Base-by-base conservation (phyloP, 495 filamentous ascomycete genomes). In the Staphylotrichum tortipilum region DNA sequence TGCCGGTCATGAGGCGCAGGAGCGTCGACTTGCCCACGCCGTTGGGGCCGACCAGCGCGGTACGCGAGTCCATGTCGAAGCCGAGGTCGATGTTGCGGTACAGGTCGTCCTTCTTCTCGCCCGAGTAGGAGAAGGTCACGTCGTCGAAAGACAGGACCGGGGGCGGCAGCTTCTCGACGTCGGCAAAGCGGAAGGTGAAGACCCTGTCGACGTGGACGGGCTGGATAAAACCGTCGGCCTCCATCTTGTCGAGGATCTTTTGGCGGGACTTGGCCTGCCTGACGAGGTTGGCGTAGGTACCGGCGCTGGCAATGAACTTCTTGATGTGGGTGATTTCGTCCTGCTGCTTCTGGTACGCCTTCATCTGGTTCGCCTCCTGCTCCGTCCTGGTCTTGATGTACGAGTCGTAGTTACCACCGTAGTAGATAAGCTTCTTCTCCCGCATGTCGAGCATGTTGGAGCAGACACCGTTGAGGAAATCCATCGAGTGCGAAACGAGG, bases 171-270 rank as follows among this genome's bases (percentile, higher is more conserved):
- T 97, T 97, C 65, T 98, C 92, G 41, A 97, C 92, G 60, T 96
- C 88, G 49, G 92, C 94, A 70, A 98, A 98, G 65, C 92, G 84
- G 83, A 98, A 98, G 44, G 87, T 89, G 77, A 98, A 98, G 61
- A 96, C 87, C 38, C 84, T 79, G 70, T 98, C 92, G 51, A 78
- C 67, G 53, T 78, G 68, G 49, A 98, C 88, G 24, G 86, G 84
- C 74, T 98, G 85, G 61, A 98, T 96, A 68, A 97, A 89, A 55
- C 92, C 92, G 59, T 98, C 92, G 48, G 92, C 94, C 76, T 97
- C 92, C 92, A 98, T 98, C 79, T 98, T 98, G 79, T 98, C 92
- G 50, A 98, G 80, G 68, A 98, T 97, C 87, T 98, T 98, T 71
- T 98, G 92, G 41, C 92, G 83, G 26, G 92, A 97, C 77, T 98